These are phyloP conservation scores for Chlorella sp. DNA, from an alignment of 139 green algal species.

Conservation along the genomic window DNA sequence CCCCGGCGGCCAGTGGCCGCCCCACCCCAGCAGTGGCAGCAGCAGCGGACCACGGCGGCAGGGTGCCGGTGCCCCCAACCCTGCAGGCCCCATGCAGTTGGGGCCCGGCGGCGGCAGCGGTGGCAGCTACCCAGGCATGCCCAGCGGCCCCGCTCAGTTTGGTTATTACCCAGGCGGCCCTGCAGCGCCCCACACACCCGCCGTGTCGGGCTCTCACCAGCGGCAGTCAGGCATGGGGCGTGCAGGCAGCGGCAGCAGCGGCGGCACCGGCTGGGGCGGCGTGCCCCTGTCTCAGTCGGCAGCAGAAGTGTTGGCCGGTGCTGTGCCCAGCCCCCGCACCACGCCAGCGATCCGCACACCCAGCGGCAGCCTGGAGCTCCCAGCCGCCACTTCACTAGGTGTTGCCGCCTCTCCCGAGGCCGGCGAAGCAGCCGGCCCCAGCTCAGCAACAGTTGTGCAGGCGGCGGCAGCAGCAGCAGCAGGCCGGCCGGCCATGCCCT, in stretches of 20 bases:
- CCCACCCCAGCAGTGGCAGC: not conserved
- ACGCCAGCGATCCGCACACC: not conserved
- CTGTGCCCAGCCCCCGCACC: not conserved
- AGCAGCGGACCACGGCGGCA: not conserved
- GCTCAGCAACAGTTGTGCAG: not conserved
- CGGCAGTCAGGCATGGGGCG: not conserved
- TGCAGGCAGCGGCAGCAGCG: not conserved
- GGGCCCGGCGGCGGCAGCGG: not conserved
- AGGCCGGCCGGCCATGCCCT: not conserved
- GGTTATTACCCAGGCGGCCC: not conserved
- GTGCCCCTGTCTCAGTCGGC: conserved; percentile 27
- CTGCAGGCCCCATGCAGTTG: not conserved
- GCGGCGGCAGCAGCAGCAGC: not conserved
- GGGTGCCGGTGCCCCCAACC: not conserved
- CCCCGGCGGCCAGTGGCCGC: no score
- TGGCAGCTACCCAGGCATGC: not conserved
- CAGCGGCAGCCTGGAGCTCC: not conserved
- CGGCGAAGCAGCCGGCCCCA: not conserved
- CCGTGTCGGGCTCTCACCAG: not conserved
- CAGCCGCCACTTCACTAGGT: not conserved
- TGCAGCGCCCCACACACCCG: not conserved
- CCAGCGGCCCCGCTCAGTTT: no score
- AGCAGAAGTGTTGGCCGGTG: not conserved
- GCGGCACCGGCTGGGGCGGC: conserved; percentile 36
- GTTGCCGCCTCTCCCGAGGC: not conserved